Conservation (phyloP, 148 eudicot species). For the Dianthus caryophyllus region DNA sequence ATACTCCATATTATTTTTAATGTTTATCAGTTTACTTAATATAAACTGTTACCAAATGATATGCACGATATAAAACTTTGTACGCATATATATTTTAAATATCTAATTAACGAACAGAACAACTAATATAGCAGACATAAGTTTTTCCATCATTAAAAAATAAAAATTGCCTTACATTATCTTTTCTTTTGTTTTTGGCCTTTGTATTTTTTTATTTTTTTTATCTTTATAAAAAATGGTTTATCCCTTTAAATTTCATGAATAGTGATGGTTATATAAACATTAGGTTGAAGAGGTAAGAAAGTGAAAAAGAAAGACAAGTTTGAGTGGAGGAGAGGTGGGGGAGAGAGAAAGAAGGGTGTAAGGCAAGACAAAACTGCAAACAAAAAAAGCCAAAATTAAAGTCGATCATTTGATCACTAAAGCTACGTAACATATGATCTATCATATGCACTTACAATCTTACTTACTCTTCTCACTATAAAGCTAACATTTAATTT, state of each 20-base stretch:
- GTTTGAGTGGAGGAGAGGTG: constrained; percentile 2
- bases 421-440: constrained; percentile 17
- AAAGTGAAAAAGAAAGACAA: constrained; percentile 19
- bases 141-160: no score
- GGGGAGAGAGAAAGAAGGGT: constrained; percentile 15
- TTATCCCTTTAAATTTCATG: not conserved
- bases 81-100: no score
- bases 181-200: constrained; percentile 20
- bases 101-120: no score
- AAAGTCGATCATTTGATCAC: constrained; percentile 15
- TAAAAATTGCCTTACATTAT: no score
- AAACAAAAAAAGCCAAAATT: constrained; percentile 14
- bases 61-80: no score
- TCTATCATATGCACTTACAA: constrained; percentile 9
- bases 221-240: constrained; percentile 14
- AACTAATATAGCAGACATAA: no score
- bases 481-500: no score
- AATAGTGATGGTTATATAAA: no score
- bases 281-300: constrained; percentile 9
- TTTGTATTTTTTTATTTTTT: not conserved
- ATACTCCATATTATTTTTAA: no score
- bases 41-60: no score
- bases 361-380: constrained; percentile 27
- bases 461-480: no score
- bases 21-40: no score